Percentiles rank a stretch among this genome's conserved stretches.
Conservation (phyloP, 202 grass and related monocot species). For the Brachypodium distachyon region DNA sequence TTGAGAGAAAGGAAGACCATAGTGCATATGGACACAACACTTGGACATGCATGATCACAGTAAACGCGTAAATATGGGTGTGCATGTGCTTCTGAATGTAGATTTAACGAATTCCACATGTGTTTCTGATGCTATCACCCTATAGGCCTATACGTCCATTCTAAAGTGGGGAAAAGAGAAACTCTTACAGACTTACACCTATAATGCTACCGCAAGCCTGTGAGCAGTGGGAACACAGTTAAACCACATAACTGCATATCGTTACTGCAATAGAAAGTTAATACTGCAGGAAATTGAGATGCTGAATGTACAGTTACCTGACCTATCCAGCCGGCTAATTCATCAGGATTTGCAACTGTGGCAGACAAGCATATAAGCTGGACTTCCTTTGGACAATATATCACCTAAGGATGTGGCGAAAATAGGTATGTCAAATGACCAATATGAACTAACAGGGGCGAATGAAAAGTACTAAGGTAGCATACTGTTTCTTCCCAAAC, state of each 20-base stretch:
- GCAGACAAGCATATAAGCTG: conserved; percentile 98
- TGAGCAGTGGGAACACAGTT: neutral
- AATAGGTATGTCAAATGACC: conserved; percentile 27
- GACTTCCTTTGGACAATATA: conserved; percentile 97
- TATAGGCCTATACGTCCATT: neutral
- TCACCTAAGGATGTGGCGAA: conserved; percentile 59
- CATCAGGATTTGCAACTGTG: conserved; percentile 95
- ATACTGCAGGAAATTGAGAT: neutral
- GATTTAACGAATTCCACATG: neutral
- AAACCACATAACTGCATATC: conserved; percentile 2
- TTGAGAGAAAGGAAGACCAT: conserved; percentile 3
- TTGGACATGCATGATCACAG: neutral
- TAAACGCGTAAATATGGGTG: neutral
- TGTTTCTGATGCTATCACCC: neutral
- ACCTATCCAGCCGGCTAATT: conserved; percentile 97
- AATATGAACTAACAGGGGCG: neutral
- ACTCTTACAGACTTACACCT: neutral
- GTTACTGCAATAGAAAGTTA: conserved; percentile 19
- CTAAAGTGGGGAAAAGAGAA: conserved; percentile 1
- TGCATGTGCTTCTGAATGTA: neutral
- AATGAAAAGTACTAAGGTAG: conserved; percentile 16
- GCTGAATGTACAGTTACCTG: conserved; percentile 44
- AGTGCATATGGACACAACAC: neutral
- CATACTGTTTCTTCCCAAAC: conserved; percentile 99
- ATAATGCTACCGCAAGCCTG: neutral